These are phyloP conservation scores for Xylariomycetidae sp. DNA, from an alignment of 2,329 filamentous ascomycete species.

Conservation along the genomic window DNA sequence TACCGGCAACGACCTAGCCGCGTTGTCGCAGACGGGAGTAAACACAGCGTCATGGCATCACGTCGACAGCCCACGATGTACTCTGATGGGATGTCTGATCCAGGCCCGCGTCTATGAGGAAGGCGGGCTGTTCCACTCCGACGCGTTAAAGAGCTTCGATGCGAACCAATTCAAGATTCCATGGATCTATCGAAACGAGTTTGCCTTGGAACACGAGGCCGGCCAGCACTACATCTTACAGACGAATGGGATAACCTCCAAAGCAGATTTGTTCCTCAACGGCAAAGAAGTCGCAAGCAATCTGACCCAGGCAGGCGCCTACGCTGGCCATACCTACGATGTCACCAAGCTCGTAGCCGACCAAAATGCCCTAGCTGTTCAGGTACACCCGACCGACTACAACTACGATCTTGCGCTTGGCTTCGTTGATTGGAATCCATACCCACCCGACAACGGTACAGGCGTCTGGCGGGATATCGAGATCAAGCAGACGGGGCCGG, in stretches of 20 bases:
- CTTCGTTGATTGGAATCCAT: conserved; percentile 58
- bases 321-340: conserved; percentile 50
- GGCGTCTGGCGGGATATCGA: conserved; percentile 56
- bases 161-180: conserved; percentile 42
- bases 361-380: conserved; percentile 46
- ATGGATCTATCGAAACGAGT: conserved; percentile 54
- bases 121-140: conserved; percentile 47
- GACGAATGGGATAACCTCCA: conserved; percentile 55
- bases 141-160: conserved; percentile 38
- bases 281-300: conserved; percentile 44
- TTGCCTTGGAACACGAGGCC: conserved; percentile 29
- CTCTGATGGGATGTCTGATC: conserved; percentile 53
- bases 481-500: conserved; percentile 47
- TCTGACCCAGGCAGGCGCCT: conserved; percentile 47
- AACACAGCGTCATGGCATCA: conserved; percentile 47
- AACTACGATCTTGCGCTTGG: conserved; percentile 52
- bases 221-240: conserved; percentile 44
- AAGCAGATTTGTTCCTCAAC: conserved; percentile 55
- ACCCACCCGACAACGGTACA: conserved; percentile 56
- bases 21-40: conserved; percentile 35
- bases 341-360: conserved; percentile 38
- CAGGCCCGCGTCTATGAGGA: conserved; percentile 46
- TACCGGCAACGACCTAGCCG: conserved; percentile 28
- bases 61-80: conserved; percentile 39
- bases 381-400: conserved; percentile 53